These are phyloP conservation scores for Silene uniflora DNA, from an alignment of 148 eudicot genomes.

Conservation along the genomic window DNA sequence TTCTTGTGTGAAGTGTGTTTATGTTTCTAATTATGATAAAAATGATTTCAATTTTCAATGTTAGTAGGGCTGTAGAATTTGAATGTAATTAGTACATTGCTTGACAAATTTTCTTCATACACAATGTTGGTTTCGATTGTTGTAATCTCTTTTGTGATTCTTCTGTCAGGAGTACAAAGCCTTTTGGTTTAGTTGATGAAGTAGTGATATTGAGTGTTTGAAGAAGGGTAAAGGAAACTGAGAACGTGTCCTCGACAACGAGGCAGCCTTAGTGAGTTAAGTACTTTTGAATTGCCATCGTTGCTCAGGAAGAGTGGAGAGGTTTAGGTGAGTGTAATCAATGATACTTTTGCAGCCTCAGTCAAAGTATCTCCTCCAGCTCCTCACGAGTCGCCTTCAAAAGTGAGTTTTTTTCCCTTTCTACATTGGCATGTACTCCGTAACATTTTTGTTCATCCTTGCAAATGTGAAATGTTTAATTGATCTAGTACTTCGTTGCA, in stretches of 20 bases:
- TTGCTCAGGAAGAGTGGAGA: neutral
- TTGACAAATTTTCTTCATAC: neutral
- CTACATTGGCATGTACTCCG: neutral
- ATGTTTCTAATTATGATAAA: neutral
- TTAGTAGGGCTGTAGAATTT: too few species aligned
- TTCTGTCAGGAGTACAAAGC: neutral
- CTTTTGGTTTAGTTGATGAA: neutral
- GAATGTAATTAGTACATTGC: neutral
- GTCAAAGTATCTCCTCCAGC: constrained; percentile 76
- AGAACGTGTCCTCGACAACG: neutral
- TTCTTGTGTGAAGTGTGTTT: neutral
- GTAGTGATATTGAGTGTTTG: constrained; percentile 10
- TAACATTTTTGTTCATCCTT: neutral
- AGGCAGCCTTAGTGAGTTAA: constrained; percentile 1
- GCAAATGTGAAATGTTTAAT: neutral
- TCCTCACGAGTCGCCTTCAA: constrained; percentile 59
- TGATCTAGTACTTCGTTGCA: neutral
- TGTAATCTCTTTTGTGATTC: neutral
- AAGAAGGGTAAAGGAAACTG: neutral
- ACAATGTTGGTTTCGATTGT: neutral
- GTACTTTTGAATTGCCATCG: neutral
- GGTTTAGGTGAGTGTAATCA: constrained; percentile 19
- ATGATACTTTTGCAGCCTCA: constrained; percentile 81
- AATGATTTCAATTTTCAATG: neutral
- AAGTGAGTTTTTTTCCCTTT: constrained; percentile 38